phyloP scores from a whole-genome alignment of 495 filamentous ascomycete species.

The Penicillium robsamsonii region DNA sequence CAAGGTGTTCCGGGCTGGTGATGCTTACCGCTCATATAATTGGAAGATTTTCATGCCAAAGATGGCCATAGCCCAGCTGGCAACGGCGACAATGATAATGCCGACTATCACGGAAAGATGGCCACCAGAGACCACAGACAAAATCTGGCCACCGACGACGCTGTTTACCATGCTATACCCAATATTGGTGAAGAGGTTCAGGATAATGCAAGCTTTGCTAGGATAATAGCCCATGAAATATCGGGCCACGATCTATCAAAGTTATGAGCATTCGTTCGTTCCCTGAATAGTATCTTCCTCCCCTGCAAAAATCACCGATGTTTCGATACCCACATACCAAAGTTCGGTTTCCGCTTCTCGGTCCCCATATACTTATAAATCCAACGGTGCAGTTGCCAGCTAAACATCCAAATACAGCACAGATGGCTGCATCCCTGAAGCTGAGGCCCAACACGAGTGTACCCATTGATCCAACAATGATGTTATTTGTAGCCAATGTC shows the following conservation, averaged over 20 bases:
- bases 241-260: conserved; percentile 58
- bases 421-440: conserved; percentile 64
- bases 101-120: conserved; percentile 63
- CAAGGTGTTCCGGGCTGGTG: background rate
- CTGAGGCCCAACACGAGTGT: conserved; percentile 62
- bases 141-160: conserved; percentile 52
- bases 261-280: conserved; percentile 8
- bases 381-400: conserved; percentile 59
- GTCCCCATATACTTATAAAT: conserved; percentile 74
- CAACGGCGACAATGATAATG: conserved; percentile 62
- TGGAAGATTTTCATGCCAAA: conserved; percentile 77
- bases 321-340: conserved; percentile 47
- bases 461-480: conserved; percentile 67
- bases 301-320: no score
- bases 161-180: conserved; percentile 68
- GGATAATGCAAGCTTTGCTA: conserved; percentile 60
- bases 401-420: conserved; percentile 61
- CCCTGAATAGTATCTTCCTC: background rate
- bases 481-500: conserved; percentile 70
- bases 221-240: conserved; percentile 81
- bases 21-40: conserved; percentile 56
- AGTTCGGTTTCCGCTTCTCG: conserved; percentile 66
- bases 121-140: conserved; percentile 57
- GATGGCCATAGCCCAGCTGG: conserved; percentile 62
- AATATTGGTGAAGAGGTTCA: conserved; percentile 69